Evolutionary conservation across 495 filamentous ascomycete genomes (phyloP).

Genomic region (Aspergillus nidulans): DNA sequence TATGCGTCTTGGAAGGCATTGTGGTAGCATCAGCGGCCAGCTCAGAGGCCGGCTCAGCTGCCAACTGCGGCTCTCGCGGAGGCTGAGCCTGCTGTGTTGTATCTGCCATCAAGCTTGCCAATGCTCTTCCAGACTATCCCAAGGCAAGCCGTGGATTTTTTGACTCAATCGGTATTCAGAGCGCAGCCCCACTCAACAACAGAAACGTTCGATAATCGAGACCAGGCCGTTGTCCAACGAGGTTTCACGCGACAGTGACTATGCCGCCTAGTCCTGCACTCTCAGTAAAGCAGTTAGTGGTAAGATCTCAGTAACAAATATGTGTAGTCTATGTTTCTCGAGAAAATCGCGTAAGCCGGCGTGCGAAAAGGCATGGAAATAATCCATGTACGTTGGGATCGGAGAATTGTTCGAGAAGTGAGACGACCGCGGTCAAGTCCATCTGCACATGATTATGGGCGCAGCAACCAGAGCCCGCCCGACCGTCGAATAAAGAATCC

Average conservation of each 20-base stretch:
- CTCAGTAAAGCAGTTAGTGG: constrained; percentile 12
- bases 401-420: not conserved
- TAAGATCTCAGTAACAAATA: not conserved
- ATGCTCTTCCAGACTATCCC: not conserved
- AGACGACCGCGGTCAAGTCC: not conserved
- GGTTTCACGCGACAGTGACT: constrained; percentile 3
- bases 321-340: not conserved
- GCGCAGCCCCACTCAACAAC: not conserved
- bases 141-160: not conserved
- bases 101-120: constrained; percentile 30
- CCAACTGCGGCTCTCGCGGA: constrained; percentile 27
- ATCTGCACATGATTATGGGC: not conserved
- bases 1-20: constrained; percentile 4
- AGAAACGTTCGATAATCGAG: not conserved
- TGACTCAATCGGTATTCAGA: not conserved
- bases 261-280: constrained; percentile 7
- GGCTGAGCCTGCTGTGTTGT: constrained; percentile 27
- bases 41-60: constrained; percentile 20
- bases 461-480: not conserved
- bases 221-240: constrained; percentile 4
- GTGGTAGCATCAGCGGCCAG: constrained; percentile 18
- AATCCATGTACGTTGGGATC: not conserved
- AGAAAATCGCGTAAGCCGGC: not conserved
- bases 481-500: not conserved
- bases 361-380: not conserved